Evolutionary conservation across 2,329 filamentous ascomycete species (phyloP).

Genomic region (Colletotrichum coccodes): DNA sequence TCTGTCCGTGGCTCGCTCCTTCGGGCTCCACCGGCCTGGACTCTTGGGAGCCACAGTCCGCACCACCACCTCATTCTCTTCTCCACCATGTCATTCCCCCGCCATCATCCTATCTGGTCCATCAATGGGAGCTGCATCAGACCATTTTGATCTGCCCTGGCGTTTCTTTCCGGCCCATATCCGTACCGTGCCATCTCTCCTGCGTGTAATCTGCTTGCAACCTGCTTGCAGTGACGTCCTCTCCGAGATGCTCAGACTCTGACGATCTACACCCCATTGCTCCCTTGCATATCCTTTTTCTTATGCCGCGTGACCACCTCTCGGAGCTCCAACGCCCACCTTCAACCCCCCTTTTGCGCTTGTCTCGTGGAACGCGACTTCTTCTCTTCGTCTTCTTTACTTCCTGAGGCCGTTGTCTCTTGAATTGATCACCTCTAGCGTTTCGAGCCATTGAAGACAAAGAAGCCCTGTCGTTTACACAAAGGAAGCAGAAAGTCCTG

Average conservation of each 20-base stretch:
- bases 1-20: background rate
- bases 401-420: background rate
- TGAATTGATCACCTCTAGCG: background rate
- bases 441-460: background rate
- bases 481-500: constrained; percentile 4
- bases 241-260: constrained; percentile 24
- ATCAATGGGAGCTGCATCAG: constrained; percentile 30
- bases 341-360: background rate
- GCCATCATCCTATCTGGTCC: constrained; percentile 28
- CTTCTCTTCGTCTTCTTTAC: background rate
- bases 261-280: constrained; percentile 22
- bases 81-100: constrained; percentile 22
- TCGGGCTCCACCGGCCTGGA: constrained; percentile 2
- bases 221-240: constrained; percentile 20
- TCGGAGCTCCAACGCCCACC: constrained; percentile 14
- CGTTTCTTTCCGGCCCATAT: constrained; percentile 18
- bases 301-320: constrained; percentile 28
- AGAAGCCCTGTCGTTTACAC: background rate
- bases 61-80: constrained; percentile 3
- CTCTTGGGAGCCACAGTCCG: background rate
- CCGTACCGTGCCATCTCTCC: background rate
- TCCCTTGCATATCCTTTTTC: constrained; percentile 25
- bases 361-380: background rate
- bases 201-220: background rate
- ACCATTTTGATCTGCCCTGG: constrained; percentile 23